phyloP scores from a whole-genome alignment of 208 protist species.

The Acanthamoeba rhysodes region DNA sequence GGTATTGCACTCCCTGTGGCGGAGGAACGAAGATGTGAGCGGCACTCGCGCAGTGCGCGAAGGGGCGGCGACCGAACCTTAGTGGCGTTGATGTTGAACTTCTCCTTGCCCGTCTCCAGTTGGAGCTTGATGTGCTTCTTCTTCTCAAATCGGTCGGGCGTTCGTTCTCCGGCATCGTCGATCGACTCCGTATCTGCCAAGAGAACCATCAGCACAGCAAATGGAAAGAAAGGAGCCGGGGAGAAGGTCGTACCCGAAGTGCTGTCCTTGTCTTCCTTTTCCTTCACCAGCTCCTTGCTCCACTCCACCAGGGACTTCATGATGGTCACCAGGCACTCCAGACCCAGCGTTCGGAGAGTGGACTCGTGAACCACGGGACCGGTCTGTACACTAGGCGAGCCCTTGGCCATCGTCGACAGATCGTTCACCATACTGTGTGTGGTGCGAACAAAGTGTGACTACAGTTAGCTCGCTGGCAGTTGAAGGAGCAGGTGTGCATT shows the following conservation, averaged over 20 bases:
- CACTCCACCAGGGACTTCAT: constrained; percentile 89
- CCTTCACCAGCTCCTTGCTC: constrained; percentile 85
- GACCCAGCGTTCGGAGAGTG: constrained; percentile 87
- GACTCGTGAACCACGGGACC: constrained; percentile 77
- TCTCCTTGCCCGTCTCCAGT: constrained; percentile 79
- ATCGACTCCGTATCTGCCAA: not conserved
- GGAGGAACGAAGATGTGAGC: not conserved
- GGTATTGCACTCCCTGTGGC: constrained; percentile 85
- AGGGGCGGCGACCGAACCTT: constrained; percentile 43
- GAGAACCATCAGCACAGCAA: not conserved
- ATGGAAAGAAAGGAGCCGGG: not conserved
- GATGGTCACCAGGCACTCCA: constrained; percentile 90
- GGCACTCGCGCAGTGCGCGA: constrained; percentile 5
- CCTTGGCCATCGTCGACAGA: constrained; percentile 89
- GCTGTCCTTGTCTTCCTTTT: constrained; percentile 42
- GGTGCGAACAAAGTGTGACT: constrained; percentile 87
- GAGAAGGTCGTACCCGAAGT: not conserved
- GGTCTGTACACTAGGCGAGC: constrained; percentile 68
- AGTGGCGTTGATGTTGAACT: constrained; percentile 84
- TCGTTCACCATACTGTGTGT: constrained; percentile 93
- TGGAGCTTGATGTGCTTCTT: constrained; percentile 73
- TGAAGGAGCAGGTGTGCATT: not conserved
- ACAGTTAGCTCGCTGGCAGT: constrained; percentile 79
- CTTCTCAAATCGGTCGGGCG: constrained; percentile 61
- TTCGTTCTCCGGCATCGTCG: not conserved